Evolutionary conservation across 768 basidiomycete species (phyloP).

Genomic region (Thelephora aurantiotincta): DNA sequence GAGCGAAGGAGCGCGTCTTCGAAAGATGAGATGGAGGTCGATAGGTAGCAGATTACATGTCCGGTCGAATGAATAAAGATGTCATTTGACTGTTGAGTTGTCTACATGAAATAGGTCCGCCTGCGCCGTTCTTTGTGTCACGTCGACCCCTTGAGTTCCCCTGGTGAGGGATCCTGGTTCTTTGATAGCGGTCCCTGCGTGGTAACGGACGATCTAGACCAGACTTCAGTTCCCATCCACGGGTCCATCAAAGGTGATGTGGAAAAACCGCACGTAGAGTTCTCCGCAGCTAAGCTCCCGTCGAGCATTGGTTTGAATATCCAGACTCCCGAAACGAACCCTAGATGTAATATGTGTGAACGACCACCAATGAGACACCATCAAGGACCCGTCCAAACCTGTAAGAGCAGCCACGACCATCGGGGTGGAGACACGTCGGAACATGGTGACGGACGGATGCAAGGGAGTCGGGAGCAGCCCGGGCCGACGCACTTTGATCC

Average conservation of each 20-base stretch:
- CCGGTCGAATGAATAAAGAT: not conserved
- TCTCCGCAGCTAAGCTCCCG: slow-evolving; percentile 1
- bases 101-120: slow-evolving; percentile 1
- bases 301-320: slow-evolving; percentile 43
- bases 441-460: slow-evolving; percentile 8
- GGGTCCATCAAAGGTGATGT: no score
- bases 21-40: slow-evolving; percentile 18
- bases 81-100: not conserved
- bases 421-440: slow-evolving; percentile 28
- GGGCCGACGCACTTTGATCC: no score
- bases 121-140: not conserved
- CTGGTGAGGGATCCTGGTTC: not conserved
- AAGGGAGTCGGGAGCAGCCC: not conserved
- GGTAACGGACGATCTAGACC: not conserved
- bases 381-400: slow-evolving; percentile 24
- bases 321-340: slow-evolving; percentile 48
- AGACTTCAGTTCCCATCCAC: not conserved
- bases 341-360: slow-evolving; percentile 18
- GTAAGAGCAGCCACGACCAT: slow-evolving; percentile 40
- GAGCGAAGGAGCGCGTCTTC: slow-evolving; percentile 12
- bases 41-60: slow-evolving; percentile 11
- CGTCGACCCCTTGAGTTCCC: not conserved
- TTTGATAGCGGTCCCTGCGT: not conserved
- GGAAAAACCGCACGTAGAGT: no score
- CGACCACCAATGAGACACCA: not conserved